These are phyloP conservation scores for Blepharisma japonicum DNA, from an alignment of 73 alveolate species.

Conservation along the genomic window DNA sequence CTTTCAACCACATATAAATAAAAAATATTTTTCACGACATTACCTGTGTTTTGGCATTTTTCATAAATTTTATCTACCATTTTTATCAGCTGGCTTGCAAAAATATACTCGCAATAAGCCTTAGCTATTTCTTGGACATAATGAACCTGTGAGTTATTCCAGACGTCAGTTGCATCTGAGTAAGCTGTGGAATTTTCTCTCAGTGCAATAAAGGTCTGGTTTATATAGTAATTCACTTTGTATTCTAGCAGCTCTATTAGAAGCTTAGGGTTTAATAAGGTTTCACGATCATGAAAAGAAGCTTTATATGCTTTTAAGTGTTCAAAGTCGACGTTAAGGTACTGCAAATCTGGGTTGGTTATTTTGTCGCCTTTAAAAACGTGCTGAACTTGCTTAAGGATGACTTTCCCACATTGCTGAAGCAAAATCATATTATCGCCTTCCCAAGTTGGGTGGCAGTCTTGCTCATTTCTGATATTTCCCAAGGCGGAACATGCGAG, in stretches of 20 bases:
- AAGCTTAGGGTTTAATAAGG: too few species aligned
- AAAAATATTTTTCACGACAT: background rate
- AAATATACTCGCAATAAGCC: background rate
- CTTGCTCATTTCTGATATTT: background rate
- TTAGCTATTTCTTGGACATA: constrained; percentile 8
- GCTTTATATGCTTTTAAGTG: too few species aligned
- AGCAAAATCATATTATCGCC: constrained; percentile 82
- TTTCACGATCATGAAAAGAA: too few species aligned
- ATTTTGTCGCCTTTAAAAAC: constrained; percentile 34
- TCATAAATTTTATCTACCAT: background rate
- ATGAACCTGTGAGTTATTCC: constrained; percentile 6
- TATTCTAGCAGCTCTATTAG: too few species aligned
- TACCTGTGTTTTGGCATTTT: background rate
- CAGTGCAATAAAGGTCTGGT: too few species aligned
- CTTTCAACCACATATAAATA: background rate
- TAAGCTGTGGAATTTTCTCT: too few species aligned
- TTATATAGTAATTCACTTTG: too few species aligned
- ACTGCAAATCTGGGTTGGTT: background rate
- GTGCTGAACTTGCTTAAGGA: constrained; percentile 40
- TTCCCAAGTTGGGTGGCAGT: constrained; percentile 60
- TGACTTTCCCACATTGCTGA: constrained; percentile 60
- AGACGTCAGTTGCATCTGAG: background rate
- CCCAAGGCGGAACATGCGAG: constrained; percentile 61
- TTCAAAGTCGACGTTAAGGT: background rate
- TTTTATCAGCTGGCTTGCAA: background rate